phyloP scores from a whole-genome alignment of 2,329 filamentous ascomycete genomes.

The Penicillium paneum region DNA sequence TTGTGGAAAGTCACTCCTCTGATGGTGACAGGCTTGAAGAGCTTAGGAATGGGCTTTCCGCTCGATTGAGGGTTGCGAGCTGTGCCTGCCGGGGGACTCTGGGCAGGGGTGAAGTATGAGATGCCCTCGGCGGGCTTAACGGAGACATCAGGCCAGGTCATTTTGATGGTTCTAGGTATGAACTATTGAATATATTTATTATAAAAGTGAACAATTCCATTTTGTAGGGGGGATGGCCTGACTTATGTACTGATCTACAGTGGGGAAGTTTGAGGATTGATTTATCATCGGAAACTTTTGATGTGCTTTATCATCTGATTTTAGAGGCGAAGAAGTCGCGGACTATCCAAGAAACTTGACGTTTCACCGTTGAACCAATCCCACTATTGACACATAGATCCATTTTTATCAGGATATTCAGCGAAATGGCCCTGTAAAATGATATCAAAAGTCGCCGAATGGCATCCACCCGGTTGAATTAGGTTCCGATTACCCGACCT shows the following conservation, averaged over 20 bases:
- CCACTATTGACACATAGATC: neutral
- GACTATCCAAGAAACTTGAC: neutral
- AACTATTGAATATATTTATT: neutral
- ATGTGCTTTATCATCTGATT: neutral
- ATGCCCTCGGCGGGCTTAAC: slow-evolving; percentile 39
- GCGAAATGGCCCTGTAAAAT: neutral
- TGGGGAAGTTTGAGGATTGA: neutral
- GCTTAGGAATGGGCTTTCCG: slow-evolving; percentile 48
- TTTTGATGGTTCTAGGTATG: slow-evolving; percentile 2
- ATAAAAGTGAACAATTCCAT: neutral
- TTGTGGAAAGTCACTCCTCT: slow-evolving; percentile 62
- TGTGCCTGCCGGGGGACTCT: slow-evolving; percentile 38
- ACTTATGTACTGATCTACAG: neutral
- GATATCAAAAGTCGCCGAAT: neutral
- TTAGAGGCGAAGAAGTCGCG: neutral
- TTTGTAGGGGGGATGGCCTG: neutral
- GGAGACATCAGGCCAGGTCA: slow-evolving; percentile 34
- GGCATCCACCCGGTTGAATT: slow-evolving; percentile 1
- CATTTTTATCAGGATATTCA: neutral
- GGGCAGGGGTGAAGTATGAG: slow-evolving; percentile 42
- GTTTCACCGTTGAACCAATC: neutral
- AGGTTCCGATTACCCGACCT: neutral
- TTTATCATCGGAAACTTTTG: slow-evolving; percentile 1
- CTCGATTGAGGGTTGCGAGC: slow-evolving; percentile 43
- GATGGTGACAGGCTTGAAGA: slow-evolving; percentile 58